Base-by-base conservation (phyloP, 2,329 filamentous ascomycete species). In the Aureobasidium sp. region DNA sequence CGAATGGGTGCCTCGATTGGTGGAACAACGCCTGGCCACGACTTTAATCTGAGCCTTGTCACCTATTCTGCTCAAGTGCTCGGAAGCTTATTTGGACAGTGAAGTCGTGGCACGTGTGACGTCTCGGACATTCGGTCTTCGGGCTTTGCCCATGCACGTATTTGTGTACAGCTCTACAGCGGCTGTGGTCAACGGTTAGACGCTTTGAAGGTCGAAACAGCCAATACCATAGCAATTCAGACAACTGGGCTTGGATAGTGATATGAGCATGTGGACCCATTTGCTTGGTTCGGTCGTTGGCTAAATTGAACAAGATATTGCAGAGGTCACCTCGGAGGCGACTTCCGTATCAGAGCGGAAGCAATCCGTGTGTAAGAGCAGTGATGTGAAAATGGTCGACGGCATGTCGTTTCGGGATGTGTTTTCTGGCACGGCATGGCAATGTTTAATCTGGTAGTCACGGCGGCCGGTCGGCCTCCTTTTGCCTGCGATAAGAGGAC, bases 81-180 rank as follows among this genome's bases (percentile, higher is more conserved):
- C 55, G 55, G 55, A 58, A 58, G 55, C 42, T 58, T 58, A 48
- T 48, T 34, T 22, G 11, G 31, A 57, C n/a, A 57, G 44, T 51
- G 47, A 36, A 12, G 53, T 45, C 41, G 12, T 57, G 41, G 41
- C 41, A 22, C 25, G 45, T 48, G 53, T 41, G 39, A 57, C 53
- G 27, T 36, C 53, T 57, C 53, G 53, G 53, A 44, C 39, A 14
- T 42, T 57, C 53, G 41, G 53, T 17, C 39, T 57, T 57, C 29
- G 53, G 53, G 9, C n/a, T 44, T 34, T 57, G 29, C 11, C 36
- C 53, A 57, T 44, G 37, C 51, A 39, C 36, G 53, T 44, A 57
- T 57, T 57, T 57, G 53, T 57, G 41, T 57, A 57, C 53, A 56
- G 9, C 29, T 57, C 7, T 29, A 57, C 53, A 44, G 53, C 39